These are phyloP conservation scores for Scalesia atractyloides DNA, from an alignment of 129 eudicot species.

Conservation along the genomic window DNA sequence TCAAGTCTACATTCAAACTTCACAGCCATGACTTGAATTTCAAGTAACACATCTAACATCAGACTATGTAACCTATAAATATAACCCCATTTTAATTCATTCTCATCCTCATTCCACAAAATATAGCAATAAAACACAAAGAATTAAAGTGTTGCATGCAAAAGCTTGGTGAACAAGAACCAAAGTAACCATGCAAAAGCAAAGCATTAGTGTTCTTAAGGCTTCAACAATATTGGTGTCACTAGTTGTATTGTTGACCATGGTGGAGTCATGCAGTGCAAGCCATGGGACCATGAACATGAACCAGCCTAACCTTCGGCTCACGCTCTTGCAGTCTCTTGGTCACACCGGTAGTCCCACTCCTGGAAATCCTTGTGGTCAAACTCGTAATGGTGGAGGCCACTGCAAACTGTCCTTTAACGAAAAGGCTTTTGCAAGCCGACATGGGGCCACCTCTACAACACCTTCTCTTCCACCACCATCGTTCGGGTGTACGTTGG, in stretches of 20 bases:
- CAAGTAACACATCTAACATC: conserved; percentile 3
- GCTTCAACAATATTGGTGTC: too few species aligned
- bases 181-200: conserved; percentile 24
- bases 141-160: too few species aligned
- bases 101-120: conserved; percentile 6
- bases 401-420: neutral
- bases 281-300: neutral
- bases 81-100: neutral
- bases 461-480: conserved; percentile 12
- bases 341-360: conserved; percentile 4
- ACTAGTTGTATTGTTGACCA: conserved; percentile 12
- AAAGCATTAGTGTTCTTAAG: neutral
- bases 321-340: conserved; percentile 20
- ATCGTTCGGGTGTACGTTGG: neutral
- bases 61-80: conserved; percentile 8
- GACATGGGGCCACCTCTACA: neutral
- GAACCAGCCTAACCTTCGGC: neutral
- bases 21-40: conserved; percentile 3
- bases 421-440: conserved; percentile 7
- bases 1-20: conserved; percentile 17
- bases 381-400: conserved; percentile 15
- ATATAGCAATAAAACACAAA: neutral
- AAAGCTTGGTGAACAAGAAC: too few species aligned
- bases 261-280: conserved; percentile 18
- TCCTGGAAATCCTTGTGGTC: conserved; percentile 30